Conservation (phyloP, 371 early-diverging fungal species). For the Rhizomucor pusillus region DNA sequence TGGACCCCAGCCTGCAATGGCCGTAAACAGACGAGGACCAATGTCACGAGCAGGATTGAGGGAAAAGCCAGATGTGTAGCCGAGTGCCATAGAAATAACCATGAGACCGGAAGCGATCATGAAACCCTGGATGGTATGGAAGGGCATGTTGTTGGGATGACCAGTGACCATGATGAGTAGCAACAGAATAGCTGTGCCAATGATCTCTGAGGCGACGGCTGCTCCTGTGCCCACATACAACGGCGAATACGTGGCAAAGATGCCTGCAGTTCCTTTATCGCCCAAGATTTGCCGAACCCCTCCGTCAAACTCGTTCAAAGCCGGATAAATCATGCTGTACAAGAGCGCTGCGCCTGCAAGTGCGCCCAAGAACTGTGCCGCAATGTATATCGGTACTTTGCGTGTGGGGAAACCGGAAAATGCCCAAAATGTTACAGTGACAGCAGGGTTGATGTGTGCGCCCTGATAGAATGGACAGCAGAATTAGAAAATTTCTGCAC, state of each 20-base stretch:
- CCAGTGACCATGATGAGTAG: slow-evolving; percentile 72
- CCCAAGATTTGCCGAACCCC: slow-evolving; percentile 58
- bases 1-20: slow-evolving; percentile 73
- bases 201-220: slow-evolving; percentile 73
- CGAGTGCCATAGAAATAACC: slow-evolving; percentile 46
- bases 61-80: slow-evolving; percentile 75
- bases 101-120: slow-evolving; percentile 61
- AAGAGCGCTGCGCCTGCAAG: slow-evolving; percentile 71
- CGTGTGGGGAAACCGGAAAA: slow-evolving; percentile 68
- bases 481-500: no score
- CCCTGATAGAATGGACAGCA: slow-evolving; percentile 41
- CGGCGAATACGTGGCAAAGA: slow-evolving; percentile 69
- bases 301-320: slow-evolving; percentile 59
- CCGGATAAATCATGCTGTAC: slow-evolving; percentile 54
- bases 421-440: slow-evolving; percentile 66
- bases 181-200: slow-evolving; percentile 75
- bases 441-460: slow-evolving; percentile 81
- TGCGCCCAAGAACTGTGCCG: slow-evolving; percentile 71
- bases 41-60: slow-evolving; percentile 90
- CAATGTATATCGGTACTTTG: slow-evolving; percentile 61
- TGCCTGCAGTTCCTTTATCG: slow-evolving; percentile 58
- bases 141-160: slow-evolving; percentile 68
- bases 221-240: slow-evolving; percentile 52
- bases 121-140: slow-evolving; percentile 60
- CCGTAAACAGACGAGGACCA: slow-evolving; percentile 84